These are phyloP conservation scores for Scalesia atractyloides DNA, from an alignment of 129 eudicot genomes.

Conservation along the genomic window DNA sequence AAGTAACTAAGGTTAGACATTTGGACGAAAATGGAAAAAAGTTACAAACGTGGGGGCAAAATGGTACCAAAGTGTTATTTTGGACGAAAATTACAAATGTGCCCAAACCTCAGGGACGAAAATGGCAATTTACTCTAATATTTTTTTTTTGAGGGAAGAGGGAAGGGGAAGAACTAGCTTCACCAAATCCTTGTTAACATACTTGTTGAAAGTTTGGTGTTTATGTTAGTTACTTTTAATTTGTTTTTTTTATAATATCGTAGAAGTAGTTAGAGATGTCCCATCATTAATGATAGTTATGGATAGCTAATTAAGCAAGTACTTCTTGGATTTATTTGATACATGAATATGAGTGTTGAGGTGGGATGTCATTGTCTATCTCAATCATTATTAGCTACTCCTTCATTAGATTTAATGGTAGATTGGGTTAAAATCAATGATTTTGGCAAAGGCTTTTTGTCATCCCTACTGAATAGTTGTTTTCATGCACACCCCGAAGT, in stretches of 20 bases:
- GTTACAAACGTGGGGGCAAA: no score
- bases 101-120: no score
- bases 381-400: constrained; percentile 25
- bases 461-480: no score
- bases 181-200: not conserved
- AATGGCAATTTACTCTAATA: no score
- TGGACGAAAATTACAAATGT: no score
- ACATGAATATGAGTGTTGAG: constrained; percentile 26
- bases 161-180: no score
- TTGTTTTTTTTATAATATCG: not conserved
- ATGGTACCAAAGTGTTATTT: no score
- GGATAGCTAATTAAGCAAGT: constrained; percentile 32
- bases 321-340: constrained; percentile 21
- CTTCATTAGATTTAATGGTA: not conserved
- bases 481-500: no score
- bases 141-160: no score
- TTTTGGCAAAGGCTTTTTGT: constrained; percentile 16
- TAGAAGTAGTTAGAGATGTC: constrained; percentile 14
- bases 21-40: no score
- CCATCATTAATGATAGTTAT: constrained; percentile 18
- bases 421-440: constrained; percentile 22
- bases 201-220: not conserved
- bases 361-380: constrained; percentile 30
- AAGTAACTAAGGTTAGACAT: no score
- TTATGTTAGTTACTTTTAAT: not conserved